Evolutionary conservation across 2,329 filamentous ascomycete genomes (phyloP).

Genomic region (Hymenoscyphus occultus): DNA sequence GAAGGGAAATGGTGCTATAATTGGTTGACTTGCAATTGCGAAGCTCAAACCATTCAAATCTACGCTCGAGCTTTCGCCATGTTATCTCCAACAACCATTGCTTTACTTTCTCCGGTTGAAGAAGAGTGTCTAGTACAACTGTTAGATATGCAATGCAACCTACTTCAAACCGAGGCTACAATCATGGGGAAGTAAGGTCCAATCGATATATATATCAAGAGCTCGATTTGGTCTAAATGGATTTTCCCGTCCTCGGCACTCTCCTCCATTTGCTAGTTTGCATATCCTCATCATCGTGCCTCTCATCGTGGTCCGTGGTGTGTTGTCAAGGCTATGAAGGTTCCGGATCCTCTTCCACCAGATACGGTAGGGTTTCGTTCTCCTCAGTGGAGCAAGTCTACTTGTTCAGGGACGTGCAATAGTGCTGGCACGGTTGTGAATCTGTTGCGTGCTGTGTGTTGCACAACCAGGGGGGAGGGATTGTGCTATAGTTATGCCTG

Average conservation of each 20-base stretch:
- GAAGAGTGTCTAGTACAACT: background rate
- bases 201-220: background rate
- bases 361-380: background rate
- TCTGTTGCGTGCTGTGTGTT: background rate
- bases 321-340: background rate
- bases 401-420: background rate
- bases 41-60: background rate
- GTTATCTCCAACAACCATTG: background rate
- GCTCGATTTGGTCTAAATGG: background rate
- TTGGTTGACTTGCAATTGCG: background rate
- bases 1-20: background rate
- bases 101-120: background rate
- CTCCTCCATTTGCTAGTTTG: background rate
- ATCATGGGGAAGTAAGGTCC: background rate
- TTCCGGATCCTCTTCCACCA: background rate
- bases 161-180: background rate
- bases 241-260: background rate
- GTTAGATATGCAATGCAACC: constrained; percentile 6
- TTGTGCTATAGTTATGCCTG: background rate
- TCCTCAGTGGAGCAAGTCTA: background rate
- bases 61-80: background rate
- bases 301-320: background rate
- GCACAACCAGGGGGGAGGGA: background rate
- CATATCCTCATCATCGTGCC: background rate
- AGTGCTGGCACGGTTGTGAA: background rate